Conservation (phyloP, 257 asterid species). For the Lycium barbarum region DNA sequence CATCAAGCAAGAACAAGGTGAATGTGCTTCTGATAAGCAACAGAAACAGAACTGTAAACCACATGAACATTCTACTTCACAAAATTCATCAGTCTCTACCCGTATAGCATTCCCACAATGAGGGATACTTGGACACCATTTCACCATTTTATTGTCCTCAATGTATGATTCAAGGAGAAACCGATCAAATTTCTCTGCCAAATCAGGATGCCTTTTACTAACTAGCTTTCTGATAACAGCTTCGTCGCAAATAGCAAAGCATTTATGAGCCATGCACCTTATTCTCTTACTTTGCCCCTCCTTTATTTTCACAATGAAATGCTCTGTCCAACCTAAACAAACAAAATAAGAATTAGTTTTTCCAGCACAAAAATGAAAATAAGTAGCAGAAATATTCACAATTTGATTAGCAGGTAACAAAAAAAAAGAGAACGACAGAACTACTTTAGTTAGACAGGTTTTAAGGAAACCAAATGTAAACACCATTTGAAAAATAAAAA, state of each 20-base stretch:
- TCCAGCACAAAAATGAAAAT: background rate
- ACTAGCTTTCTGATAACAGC: slow-evolving; percentile 69
- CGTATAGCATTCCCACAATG: slow-evolving; percentile 99
- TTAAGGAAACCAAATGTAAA: background rate
- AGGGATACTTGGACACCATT: slow-evolving; percentile 99
- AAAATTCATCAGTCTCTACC: slow-evolving; percentile 77
- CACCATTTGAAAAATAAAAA: slow-evolving; percentile 18
- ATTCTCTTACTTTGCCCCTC: slow-evolving; percentile 99
- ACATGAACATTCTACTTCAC: slow-evolving; percentile 97
- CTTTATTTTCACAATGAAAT: slow-evolving; percentile 88
- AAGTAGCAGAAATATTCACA: slow-evolving; percentile 9
- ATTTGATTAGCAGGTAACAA: slow-evolving; percentile 4
- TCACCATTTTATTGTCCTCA: slow-evolving; percentile 96
- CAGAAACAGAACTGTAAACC: slow-evolving; percentile 93
- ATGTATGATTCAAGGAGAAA: slow-evolving; percentile 96
- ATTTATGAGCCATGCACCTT: slow-evolving; percentile 94
- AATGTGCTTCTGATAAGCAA: slow-evolving; percentile 91
- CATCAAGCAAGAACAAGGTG: slow-evolving; percentile 97
- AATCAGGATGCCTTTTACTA: slow-evolving; percentile 63
- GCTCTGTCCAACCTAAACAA: slow-evolving; percentile 95
- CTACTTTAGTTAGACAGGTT: slow-evolving; percentile 8
- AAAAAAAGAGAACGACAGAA: background rate
- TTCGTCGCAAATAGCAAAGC: slow-evolving; percentile 92
- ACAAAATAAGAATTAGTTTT: slow-evolving; percentile 23
- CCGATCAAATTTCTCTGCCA: slow-evolving; percentile 89